phyloP scores from a whole-genome alignment of 257 asterid species.

The Solanum bulbocastanum region DNA sequence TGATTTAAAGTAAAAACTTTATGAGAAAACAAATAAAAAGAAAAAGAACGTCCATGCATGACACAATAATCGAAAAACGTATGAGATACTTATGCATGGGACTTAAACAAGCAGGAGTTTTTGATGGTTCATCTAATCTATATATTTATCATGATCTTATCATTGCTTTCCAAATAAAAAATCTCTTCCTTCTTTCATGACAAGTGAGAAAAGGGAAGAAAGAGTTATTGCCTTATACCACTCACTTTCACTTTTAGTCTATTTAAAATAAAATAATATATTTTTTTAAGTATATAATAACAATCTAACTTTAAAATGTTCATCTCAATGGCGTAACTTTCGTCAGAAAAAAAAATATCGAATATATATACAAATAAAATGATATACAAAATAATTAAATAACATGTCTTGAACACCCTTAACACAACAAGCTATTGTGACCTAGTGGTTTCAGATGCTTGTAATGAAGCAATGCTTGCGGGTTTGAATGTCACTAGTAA shows the following conservation, averaged over 20 bases:
- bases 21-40: neutral
- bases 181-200: neutral
- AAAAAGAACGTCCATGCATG: constrained; percentile 25
- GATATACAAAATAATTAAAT: neutral
- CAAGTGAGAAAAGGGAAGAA: neutral
- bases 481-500: neutral
- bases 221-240: no score
- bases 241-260: neutral
- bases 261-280: no score
- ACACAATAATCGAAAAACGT: constrained; percentile 7
- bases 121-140: constrained; percentile 12
- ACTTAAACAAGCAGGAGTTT: neutral
- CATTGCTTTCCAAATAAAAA: constrained; percentile 11
- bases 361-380: no score
- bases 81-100: constrained; percentile 19
- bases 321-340: neutral
- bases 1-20: neutral
- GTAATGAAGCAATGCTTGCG: neutral
- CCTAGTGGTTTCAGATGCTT: no score
- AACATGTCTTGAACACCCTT: neutral
- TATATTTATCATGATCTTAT: constrained; percentile 27
- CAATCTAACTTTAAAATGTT: no score
- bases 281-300: no score
- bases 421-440: neutral
- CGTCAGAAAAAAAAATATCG: no score